Conservation (phyloP, 2,329 filamentous ascomycete species). For the Fusarium duplospermum region DNA sequence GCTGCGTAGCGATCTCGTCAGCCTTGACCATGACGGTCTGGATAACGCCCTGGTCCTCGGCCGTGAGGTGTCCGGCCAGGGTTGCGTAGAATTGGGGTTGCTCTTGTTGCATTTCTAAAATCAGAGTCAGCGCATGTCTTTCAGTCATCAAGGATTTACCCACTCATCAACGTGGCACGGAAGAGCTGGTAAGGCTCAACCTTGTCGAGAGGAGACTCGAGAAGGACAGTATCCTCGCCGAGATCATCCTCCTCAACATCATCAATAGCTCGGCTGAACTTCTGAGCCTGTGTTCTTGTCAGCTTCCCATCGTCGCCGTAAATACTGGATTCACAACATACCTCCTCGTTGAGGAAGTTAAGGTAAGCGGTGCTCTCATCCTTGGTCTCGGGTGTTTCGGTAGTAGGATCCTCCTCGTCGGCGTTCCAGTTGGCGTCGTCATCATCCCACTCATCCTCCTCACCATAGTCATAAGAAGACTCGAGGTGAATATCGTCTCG, state of each 20-base stretch:
- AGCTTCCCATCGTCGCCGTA: slow-evolving; percentile 19
- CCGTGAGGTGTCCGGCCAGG: slow-evolving; percentile 80
- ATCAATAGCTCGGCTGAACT: slow-evolving; percentile 77
- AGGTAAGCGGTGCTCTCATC: slow-evolving; percentile 95
- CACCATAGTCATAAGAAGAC: slow-evolving; percentile 71
- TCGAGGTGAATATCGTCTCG: slow-evolving; percentile 86
- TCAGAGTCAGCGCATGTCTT: slow-evolving; percentile 44
- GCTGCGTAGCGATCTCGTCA: slow-evolving; percentile 55
- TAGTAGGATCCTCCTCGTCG: slow-evolving; percentile 76
- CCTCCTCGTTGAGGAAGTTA: slow-evolving; percentile 94
- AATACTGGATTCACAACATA: slow-evolving; percentile 49
- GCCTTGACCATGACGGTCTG: slow-evolving; percentile 79
- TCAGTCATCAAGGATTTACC: slow-evolving; percentile 52
- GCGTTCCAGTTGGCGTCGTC: slow-evolving; percentile 85
- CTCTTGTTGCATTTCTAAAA: slow-evolving; percentile 83
- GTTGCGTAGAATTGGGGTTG: slow-evolving; percentile 89
- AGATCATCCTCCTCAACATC: slow-evolving; percentile 87
- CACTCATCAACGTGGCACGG: slow-evolving; percentile 84
- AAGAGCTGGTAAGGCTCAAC: slow-evolving; percentile 95
- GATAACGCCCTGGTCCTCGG: slow-evolving; percentile 84
- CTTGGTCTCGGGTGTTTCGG: slow-evolving; percentile 74
- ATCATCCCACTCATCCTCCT: slow-evolving; percentile 85
- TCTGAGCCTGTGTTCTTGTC: slow-evolving; percentile 75
- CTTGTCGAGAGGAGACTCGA: slow-evolving; percentile 95
- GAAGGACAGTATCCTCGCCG: slow-evolving; percentile 89